Percentiles rank a stretch among this genome's conserved stretches.
phyloP scores from a whole-genome alignment of 768 basidiomycete genomes.

The Thelephora ganbajun region DNA sequence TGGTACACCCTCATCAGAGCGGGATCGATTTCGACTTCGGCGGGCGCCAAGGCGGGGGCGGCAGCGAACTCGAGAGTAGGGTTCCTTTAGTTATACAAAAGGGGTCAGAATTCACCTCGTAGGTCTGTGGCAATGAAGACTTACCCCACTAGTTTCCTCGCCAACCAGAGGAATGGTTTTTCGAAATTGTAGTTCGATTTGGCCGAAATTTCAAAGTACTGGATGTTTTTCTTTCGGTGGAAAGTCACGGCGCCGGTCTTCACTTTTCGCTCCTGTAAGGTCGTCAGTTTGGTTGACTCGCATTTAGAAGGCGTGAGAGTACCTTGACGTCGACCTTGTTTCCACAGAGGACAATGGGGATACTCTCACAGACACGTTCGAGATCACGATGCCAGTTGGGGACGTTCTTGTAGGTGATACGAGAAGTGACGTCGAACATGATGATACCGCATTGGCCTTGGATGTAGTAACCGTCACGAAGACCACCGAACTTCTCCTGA shows the following conservation, averaged over 20 bases:
- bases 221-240: slow-evolving; percentile 99
- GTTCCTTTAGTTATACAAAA: slow-evolving; percentile 37
- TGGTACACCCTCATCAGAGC: slow-evolving; percentile 70
- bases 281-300: neutral
- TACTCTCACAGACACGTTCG: slow-evolving; percentile 99
- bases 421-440: slow-evolving; percentile 99
- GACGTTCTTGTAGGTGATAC: slow-evolving; percentile 99
- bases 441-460: slow-evolving; percentile 99
- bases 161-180: slow-evolving; percentile 99
- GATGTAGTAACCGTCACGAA: slow-evolving; percentile 93
- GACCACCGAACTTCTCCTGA: slow-evolving; percentile 99
- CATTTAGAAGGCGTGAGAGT: slow-evolving; percentile 10
- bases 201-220: slow-evolving; percentile 99
- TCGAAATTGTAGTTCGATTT: slow-evolving; percentile 99
- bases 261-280: slow-evolving; percentile 90
- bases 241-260: slow-evolving; percentile 98
- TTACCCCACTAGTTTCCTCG: slow-evolving; percentile 92
- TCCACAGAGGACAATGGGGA: slow-evolving; percentile 97
- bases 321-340: slow-evolving; percentile 99
- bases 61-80: slow-evolving; percentile 87
- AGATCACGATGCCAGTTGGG: slow-evolving; percentile 99
- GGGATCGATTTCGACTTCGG: slow-evolving; percentile 78
- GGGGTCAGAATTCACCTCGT: neutral
- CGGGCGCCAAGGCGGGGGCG: slow-evolving; percentile 88
- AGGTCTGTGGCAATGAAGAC: slow-evolving; percentile 18